Conservation (phyloP, 2,329 filamentous ascomycete genomes). For the Fusarium sp. region DNA sequence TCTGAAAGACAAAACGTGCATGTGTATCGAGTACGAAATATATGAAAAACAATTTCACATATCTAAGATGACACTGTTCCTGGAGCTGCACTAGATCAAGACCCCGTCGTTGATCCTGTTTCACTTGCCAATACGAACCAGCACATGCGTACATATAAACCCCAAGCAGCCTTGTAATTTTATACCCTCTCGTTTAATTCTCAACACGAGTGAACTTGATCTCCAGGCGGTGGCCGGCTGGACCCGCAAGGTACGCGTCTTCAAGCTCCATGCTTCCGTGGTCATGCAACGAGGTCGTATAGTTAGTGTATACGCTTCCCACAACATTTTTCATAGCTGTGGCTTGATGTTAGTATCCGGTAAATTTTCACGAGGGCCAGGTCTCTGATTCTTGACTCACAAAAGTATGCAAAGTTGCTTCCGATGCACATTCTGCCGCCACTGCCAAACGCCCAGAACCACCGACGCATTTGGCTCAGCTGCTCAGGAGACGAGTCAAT, state of each 20-base stretch:
- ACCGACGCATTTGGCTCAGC: neutral
- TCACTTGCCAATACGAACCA: neutral
- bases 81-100: neutral
- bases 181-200: neutral
- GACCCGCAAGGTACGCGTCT: neutral
- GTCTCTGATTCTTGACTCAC: neutral
- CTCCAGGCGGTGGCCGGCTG: neutral
- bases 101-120: neutral
- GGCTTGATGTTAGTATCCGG: neutral
- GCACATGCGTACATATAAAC: neutral
- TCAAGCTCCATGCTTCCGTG: neutral
- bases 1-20: neutral
- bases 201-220: neutral
- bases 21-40: neutral
- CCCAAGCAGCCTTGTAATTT: neutral
- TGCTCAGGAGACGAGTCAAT: slow-evolving; percentile 3
- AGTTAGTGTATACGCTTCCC: neutral
- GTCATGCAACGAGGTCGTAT: neutral
- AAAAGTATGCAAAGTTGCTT: slow-evolving; percentile 15
- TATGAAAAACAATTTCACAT: neutral
- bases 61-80: neutral
- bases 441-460: slow-evolving; percentile 23
- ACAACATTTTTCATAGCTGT: neutral
- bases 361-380: no score
- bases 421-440: slow-evolving; percentile 17